These are phyloP conservation scores for Geotrichum armillariae DNA, from an alignment of 1,139 yeast species.

Conservation along the genomic window DNA sequence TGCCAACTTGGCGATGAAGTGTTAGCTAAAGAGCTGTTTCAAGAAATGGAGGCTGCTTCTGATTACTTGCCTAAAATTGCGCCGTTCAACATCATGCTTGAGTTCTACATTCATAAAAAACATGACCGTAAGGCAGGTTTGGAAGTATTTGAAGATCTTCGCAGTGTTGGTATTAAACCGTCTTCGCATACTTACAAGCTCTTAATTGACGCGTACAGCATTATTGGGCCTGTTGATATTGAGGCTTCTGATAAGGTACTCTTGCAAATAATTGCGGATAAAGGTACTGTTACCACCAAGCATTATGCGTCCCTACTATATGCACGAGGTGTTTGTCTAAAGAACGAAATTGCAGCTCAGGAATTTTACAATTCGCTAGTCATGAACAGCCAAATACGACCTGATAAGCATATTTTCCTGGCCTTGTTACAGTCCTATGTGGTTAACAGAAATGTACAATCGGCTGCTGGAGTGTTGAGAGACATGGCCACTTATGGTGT, in stretches of 20 bases:
- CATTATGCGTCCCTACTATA: constrained; percentile 44
- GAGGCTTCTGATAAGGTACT: constrained; percentile 42
- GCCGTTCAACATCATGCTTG: constrained; percentile 44
- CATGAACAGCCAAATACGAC: constrained; percentile 35
- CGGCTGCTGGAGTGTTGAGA: constrained; percentile 36
- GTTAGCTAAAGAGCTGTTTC: constrained; percentile 38
- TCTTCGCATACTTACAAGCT: constrained; percentile 44
- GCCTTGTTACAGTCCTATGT: constrained; percentile 44
- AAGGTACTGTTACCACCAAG: constrained; percentile 33
- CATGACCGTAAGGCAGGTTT: constrained; percentile 40
- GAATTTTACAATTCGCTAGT: constrained; percentile 38
- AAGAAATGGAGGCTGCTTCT: constrained; percentile 39
- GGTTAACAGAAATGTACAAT: constrained; percentile 35
- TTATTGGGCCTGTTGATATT: constrained; percentile 38
- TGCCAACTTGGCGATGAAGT: constrained; percentile 41
- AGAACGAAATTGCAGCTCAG: constrained; percentile 39
- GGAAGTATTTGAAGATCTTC: constrained; percentile 35
- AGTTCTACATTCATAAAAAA: constrained; percentile 40
- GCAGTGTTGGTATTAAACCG: constrained; percentile 34
- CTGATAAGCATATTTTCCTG: constrained; percentile 42
- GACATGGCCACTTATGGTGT: constrained; percentile 41
- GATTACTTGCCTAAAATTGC: constrained; percentile 39
- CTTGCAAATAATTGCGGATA: constrained; percentile 34
- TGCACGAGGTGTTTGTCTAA: constrained; percentile 42
- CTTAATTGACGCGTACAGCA: constrained; percentile 42